Evolutionary conservation across 1,139 yeast species (phyloP).

Genomic region (Taphrina betulina): DNA sequence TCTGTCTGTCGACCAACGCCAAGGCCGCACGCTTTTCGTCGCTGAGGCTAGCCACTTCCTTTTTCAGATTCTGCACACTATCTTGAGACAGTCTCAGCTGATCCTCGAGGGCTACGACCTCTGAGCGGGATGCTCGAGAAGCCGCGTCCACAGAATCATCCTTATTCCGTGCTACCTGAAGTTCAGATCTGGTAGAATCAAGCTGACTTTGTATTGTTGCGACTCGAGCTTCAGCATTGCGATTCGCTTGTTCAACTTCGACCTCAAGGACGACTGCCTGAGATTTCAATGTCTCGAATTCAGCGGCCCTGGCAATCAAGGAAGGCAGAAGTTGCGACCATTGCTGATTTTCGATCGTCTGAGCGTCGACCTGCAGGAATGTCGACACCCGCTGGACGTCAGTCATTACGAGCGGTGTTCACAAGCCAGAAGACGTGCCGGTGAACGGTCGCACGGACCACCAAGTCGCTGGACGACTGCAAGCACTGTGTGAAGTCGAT

Average conservation of each 20-base stretch:
- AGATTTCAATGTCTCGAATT: constrained; percentile 33
- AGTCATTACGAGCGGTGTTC: constrained; percentile 3
- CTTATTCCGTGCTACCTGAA: no score
- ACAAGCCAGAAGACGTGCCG: no score
- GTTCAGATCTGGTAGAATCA: no score
- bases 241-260: constrained; percentile 34
- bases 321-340: constrained; percentile 16
- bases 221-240: constrained; percentile 14
- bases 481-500: no score
- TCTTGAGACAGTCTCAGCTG: constrained; percentile 4
- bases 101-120: background rate
- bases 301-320: constrained; percentile 30
- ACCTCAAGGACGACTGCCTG: constrained; percentile 34
- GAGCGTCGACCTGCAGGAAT: constrained; percentile 27
- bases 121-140: background rate
- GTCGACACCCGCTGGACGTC: constrained; percentile 27
- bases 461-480: no score
- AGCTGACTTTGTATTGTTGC: constrained; percentile 15
- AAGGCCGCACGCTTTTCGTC: constrained; percentile 48
- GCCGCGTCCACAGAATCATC: no score
- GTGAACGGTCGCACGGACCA: no score
- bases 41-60: constrained; percentile 34
- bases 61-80: background rate
- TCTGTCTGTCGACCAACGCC: constrained; percentile 50
- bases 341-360: constrained; percentile 8